Evolutionary conservation across 2,329 filamentous ascomycete species (phyloP).

Genomic region (Xylariales sp.): DNA sequence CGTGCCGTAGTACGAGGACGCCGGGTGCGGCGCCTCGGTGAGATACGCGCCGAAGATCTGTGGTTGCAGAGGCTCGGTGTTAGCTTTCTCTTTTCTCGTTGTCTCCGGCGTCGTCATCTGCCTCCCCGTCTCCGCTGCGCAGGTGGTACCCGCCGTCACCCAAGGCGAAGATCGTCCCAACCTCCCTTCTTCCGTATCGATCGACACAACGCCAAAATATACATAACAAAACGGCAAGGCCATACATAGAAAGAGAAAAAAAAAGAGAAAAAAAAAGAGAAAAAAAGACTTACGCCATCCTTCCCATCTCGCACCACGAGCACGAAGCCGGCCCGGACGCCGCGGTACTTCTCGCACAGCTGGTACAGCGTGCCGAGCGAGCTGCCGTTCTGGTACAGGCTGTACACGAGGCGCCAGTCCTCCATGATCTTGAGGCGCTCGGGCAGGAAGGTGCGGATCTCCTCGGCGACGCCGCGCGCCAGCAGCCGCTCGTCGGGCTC

Average conservation of each 20-base stretch:
- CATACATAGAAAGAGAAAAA: no score
- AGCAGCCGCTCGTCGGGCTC: conserved; percentile 73
- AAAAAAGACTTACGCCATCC: conserved; percentile 71
- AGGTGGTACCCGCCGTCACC: not conserved
- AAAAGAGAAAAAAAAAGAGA: not conserved
- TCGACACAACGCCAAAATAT: not conserved
- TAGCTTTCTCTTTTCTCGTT: conserved; percentile 20
- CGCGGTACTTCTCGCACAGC: conserved; percentile 74
- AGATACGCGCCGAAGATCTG: conserved; percentile 93
- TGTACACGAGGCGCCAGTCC: conserved; percentile 88
- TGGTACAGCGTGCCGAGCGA: conserved; percentile 88
- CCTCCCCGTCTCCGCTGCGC: not conserved
- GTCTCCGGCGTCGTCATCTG: not conserved
- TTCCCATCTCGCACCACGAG: conserved; percentile 84
- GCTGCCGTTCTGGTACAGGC: conserved; percentile 90
- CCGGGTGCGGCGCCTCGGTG: conserved; percentile 85
- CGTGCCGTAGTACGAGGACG: conserved; percentile 90
- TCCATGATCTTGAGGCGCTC: conserved; percentile 88
- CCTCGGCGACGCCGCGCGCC: conserved; percentile 81
- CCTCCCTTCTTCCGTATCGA: not conserved
- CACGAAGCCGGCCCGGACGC: conserved; percentile 85
- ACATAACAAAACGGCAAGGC: not conserved
- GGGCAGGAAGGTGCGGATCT: conserved; percentile 89
- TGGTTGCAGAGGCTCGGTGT: conserved; percentile 3
- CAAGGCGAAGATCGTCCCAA: not conserved